phyloP scores from a whole-genome alignment of 306 rosid species.

The Mucuna pruriens region DNA sequence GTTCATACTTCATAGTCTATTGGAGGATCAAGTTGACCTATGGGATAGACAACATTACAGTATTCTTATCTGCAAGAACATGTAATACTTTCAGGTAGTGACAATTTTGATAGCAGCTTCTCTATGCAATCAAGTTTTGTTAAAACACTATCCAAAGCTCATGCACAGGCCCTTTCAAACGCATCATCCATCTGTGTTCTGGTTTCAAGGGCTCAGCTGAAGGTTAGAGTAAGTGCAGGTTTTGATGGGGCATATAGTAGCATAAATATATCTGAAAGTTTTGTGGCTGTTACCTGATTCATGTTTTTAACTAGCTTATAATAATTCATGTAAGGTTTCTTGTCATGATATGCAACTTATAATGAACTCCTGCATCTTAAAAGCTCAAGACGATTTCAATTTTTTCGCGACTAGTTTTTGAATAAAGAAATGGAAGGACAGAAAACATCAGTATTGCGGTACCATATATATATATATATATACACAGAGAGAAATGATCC shows the following conservation, averaged over 20 bases:
- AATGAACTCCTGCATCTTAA: not conserved
- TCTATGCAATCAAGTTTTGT: conserved; percentile 3
- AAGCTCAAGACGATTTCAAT: not conserved
- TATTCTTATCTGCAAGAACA: conserved; percentile 7
- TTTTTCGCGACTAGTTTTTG: not conserved
- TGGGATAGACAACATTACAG: conserved; percentile 3
- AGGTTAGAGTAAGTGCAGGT: conserved; percentile 23
- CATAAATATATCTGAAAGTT: not conserved
- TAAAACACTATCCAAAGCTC: conserved; percentile 6
- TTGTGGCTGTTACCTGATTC: not conserved
- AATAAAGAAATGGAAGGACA: not conserved
- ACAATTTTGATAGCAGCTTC: conserved; percentile 31
- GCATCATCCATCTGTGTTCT: conserved; percentile 1
- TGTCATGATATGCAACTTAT: not conserved
- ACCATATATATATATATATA: not conserved
- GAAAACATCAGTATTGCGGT: not conserved
- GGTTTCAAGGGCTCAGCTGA: conserved; percentile 25
- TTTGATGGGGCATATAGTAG: not conserved
- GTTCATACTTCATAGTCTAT: conserved; percentile 9
- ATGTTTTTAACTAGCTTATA: not conserved
- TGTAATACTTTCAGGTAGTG: conserved; percentile 12
- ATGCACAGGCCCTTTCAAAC: not conserved
- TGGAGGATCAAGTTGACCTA: conserved; percentile 14
- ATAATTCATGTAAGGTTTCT: not conserved
- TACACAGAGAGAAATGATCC: too few species aligned